Evolutionary conservation across 2,329 filamentous ascomycete genomes (phyloP).

Genomic region (Metarhizium guizhouense): DNA sequence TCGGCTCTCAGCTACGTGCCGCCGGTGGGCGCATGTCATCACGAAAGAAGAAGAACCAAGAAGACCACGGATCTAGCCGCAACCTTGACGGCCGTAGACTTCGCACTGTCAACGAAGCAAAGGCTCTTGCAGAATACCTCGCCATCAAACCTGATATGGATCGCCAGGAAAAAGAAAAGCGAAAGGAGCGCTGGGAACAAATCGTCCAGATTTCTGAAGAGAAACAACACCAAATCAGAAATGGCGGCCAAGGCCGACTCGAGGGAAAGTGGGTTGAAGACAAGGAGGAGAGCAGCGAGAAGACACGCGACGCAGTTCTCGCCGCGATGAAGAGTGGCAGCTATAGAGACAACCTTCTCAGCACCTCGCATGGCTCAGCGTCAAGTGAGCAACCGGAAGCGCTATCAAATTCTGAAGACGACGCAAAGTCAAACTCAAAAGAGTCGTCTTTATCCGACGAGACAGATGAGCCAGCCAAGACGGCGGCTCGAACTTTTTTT

Average conservation of each 20-base stretch:
- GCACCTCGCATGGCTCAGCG: slow-evolving; percentile 40
- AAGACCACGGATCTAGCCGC: slow-evolving; percentile 82
- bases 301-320: slow-evolving; percentile 67
- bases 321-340: slow-evolving; percentile 58
- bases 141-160: slow-evolving; percentile 98
- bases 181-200: slow-evolving; percentile 76
- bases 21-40: slow-evolving; percentile 97
- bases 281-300: slow-evolving; percentile 82
- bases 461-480: slow-evolving; percentile 26
- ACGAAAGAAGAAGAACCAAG: slow-evolving; percentile 76
- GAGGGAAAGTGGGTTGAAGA: slow-evolving; percentile 93
- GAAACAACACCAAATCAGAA: slow-evolving; percentile 73
- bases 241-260: slow-evolving; percentile 60
- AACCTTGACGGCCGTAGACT: slow-evolving; percentile 87
- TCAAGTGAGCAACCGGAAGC: slow-evolving; percentile 24
- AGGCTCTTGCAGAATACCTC: slow-evolving; percentile 88
- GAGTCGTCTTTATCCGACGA: slow-evolving; percentile 41
- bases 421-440: slow-evolving; percentile 32
- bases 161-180: slow-evolving; percentile 79
- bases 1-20: slow-evolving; percentile 92
- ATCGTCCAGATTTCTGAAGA: slow-evolving; percentile 79
- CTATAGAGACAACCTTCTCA: slow-evolving; percentile 51
- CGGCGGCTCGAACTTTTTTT: slow-evolving; percentile 47
- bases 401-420: slow-evolving; percentile 24
- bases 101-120: slow-evolving; percentile 89